Conservation (phyloP, 352 stramenopile species). For the Phytophthora sp. region DNA sequence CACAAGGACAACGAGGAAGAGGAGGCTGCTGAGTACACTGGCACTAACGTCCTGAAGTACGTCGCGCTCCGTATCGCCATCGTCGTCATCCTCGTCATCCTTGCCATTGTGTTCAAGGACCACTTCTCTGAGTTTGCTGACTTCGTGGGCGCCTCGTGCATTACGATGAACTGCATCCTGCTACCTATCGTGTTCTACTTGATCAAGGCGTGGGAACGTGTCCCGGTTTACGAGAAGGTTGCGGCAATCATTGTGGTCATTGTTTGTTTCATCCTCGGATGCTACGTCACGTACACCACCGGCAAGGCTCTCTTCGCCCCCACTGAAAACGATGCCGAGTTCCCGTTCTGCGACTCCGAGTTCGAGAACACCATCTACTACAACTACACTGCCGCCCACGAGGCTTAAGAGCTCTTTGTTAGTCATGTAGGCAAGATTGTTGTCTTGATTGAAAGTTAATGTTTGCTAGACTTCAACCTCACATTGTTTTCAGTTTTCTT, state of each 20-base stretch:
- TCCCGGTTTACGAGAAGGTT: constrained; percentile 41
- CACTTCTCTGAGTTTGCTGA: constrained; percentile 66
- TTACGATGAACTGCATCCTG: constrained; percentile 66
- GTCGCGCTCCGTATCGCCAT: constrained; percentile 32
- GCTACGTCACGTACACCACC: constrained; percentile 49
- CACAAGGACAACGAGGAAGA: constrained; percentile 36
- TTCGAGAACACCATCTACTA: constrained; percentile 59
- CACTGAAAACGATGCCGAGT: constrained; percentile 30
- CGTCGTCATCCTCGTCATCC: constrained; percentile 41
- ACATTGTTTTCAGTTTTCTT: no score
- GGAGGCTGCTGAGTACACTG: constrained; percentile 40
- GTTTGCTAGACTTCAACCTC: not conserved
- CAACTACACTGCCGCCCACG: constrained; percentile 42
- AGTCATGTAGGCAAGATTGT: not conserved
- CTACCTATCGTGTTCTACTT: constrained; percentile 73
- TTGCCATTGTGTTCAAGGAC: constrained; percentile 55
- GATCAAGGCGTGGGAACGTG: constrained; percentile 57
- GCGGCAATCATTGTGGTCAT: constrained; percentile 31
- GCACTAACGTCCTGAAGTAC: constrained; percentile 41
- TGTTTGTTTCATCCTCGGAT: constrained; percentile 36
- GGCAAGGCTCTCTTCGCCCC: constrained; percentile 50
- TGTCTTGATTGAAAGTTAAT: constrained; percentile 13
- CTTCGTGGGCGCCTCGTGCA: constrained; percentile 66
- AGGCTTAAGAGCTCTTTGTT: constrained; percentile 4
- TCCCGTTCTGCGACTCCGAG: constrained; percentile 56